Evolutionary conservation across 139 green algal genomes (phyloP), one percentile per base, ranked within the genome.

Genomic region (Astrephomene gubernaculifera): DNA sequence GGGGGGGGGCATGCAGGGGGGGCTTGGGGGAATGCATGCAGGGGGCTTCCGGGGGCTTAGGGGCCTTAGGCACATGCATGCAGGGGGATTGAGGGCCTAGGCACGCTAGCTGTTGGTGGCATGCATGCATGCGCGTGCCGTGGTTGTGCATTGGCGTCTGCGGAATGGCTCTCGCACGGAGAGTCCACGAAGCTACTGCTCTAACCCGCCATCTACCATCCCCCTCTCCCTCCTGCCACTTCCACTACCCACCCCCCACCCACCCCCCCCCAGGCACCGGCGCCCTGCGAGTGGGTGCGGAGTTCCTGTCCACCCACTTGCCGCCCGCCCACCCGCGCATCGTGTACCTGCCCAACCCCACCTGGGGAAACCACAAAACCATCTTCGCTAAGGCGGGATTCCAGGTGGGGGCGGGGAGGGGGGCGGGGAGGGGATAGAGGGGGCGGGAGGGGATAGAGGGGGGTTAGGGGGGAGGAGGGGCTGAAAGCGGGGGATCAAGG

Each of bases 321-420:
- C 71, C 89, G 5, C 3, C 60, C n/a, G 2, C 25, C 41, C n/a
- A 43, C n/a, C 84, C 85, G 45, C 87, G 90, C 45, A 54, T 81
- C 12, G 89, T 97, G 12, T 97, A 95, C 87, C 80, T 98, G 67
- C 91, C 94, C 38, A 85, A 91, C 52, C 96, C 96, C 44, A 97
- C 94, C 29, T 98, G 95, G 95, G 89, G 91, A 54, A 96, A 94
- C 78, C 93, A 97, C 92, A 90, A 91, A 75, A 96, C 95, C 74
- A 96, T 98, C 83, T 98, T 97, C 83, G 84, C 82, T 21, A 88
- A 94, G 44, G 93, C 94, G 17, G 89, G 89, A 44, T 69, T 94
- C 31, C 71, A 90, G 88, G 83, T 90, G 38, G 14, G 74, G 9
- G 63, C 33, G 33, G 6, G 19, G 64, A 33, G 33, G 64, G 64